These are phyloP conservation scores for Fragaria vesca DNA, from an alignment of 306 rosid genomes.

Conservation along the genomic window DNA sequence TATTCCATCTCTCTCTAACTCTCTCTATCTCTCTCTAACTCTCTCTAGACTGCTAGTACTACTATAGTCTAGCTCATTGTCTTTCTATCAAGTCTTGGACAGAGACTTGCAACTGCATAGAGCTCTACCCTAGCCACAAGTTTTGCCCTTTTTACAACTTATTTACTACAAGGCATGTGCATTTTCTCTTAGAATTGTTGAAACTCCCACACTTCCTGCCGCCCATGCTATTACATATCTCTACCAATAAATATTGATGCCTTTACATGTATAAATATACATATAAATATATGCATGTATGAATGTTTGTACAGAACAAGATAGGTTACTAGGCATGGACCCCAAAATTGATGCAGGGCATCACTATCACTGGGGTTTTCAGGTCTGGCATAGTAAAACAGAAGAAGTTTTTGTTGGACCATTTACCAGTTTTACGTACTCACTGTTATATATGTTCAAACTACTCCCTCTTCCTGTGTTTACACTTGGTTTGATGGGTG, in stretches of 20 bases:
- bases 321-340: not conserved
- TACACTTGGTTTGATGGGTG: not conserved
- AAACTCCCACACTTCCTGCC: not conserved
- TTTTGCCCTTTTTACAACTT: not conserved
- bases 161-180: constrained; percentile 7
- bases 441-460: constrained; percentile 1
- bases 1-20: constrained; percentile 33
- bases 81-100: constrained; percentile 29
- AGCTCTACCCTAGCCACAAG: constrained; percentile 54
- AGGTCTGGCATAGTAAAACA: not conserved
- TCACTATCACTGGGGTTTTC: not conserved
- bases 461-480: not conserved
- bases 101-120: constrained; percentile 49
- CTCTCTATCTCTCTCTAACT: constrained; percentile 29
- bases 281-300: not conserved
- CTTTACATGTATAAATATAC: not conserved
- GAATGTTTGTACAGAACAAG: not conserved
- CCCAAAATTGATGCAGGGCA: not conserved
- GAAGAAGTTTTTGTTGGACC: constrained; percentile 6
- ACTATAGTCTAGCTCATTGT: constrained; percentile 18
- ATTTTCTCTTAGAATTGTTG: not conserved
- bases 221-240: not conserved
- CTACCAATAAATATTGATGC: not conserved
- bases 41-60: constrained; percentile 1
- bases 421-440: not conserved